A percentile compares a stretch with the other conserved stretches of the same genome.
Conservation (phyloP, 2,329 filamentous ascomycete genomes). For the Colletotrichum viniferum region DNA sequence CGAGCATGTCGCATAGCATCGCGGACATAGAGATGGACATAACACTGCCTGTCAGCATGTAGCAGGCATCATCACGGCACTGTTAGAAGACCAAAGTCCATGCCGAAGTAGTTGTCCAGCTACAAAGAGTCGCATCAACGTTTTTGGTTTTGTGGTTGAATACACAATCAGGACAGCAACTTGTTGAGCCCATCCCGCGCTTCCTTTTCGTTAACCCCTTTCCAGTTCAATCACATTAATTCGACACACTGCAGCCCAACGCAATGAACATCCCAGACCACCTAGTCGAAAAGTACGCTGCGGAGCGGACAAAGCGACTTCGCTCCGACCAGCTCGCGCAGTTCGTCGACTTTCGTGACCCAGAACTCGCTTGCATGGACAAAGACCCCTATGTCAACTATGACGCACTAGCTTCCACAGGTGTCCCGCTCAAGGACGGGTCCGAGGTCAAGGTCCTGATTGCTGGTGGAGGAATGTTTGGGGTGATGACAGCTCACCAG, state of each 20-base stretch:
- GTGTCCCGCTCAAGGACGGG: background rate
- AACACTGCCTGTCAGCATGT: background rate
- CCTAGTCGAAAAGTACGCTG: background rate
- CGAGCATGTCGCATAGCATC: background rate
- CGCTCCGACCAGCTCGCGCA: background rate
- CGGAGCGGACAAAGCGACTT: background rate
- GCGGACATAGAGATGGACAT: background rate
- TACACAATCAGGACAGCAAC: background rate
- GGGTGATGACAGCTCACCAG: background rate
- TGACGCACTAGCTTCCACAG: background rate
- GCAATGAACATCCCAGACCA: background rate
- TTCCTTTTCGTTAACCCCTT: background rate
- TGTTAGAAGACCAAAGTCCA: background rate
- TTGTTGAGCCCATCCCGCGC: fast-evolving
- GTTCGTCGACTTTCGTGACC: background rate
- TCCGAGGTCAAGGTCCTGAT: background rate
- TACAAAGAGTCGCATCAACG: background rate
- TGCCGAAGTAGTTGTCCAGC: background rate
- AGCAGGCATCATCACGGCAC: background rate
- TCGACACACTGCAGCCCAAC: background rate
- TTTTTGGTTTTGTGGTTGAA: background rate
- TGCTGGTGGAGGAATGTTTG: background rate
- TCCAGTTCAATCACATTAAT: background rate
- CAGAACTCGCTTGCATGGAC: background rate
- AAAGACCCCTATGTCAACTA: background rate